These are phyloP conservation scores for Fusarium continuum DNA, from an alignment of 2,329 filamentous ascomycete species.

Conservation along the genomic window DNA sequence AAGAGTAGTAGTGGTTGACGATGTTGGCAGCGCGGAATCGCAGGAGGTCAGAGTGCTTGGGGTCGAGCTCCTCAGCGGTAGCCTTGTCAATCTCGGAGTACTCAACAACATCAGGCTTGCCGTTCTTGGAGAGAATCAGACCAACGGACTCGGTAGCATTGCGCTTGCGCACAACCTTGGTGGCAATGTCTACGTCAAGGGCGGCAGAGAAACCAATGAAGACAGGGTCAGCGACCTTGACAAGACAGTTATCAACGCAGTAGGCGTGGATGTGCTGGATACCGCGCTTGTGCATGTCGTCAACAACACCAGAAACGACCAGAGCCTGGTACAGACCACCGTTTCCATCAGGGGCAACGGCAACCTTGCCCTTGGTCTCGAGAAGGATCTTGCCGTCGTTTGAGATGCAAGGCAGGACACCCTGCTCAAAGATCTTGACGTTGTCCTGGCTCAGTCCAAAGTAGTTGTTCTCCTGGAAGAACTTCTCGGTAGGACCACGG, in stretches of 20 bases:
- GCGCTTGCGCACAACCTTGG: slow-evolving; percentile 99
- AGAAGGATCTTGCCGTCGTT: slow-evolving; percentile 98
- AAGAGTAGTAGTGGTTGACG: slow-evolving; percentile 99
- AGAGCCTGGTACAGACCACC: slow-evolving; percentile 96
- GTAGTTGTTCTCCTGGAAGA: slow-evolving; percentile 89
- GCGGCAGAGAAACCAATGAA: slow-evolving; percentile 94
- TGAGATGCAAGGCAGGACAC: slow-evolving; percentile 94
- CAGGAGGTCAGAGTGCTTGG: slow-evolving; percentile 80
- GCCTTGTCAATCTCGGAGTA: slow-evolving; percentile 95
- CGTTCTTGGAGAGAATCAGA: slow-evolving; percentile 93
- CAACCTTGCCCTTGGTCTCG: slow-evolving; percentile 88
- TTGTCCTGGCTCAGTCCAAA: slow-evolving; percentile 90
- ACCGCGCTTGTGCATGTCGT: slow-evolving; percentile 87
- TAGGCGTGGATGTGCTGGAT: slow-evolving; percentile 97
- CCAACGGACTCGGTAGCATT: slow-evolving; percentile 96
- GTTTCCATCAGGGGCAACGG: slow-evolving; percentile 96
- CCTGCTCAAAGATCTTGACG: slow-evolving; percentile 94
- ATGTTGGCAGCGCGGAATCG: slow-evolving; percentile 99
- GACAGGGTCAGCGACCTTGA: slow-evolving; percentile 94
- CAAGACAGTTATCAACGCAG: slow-evolving; percentile 99
- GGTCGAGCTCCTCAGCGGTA: slow-evolving; percentile 88
- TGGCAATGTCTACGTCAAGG: slow-evolving; percentile 92
- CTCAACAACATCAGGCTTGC: slow-evolving; percentile 95
- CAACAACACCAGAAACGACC: slow-evolving; percentile 79
- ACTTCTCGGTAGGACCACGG: slow-evolving; percentile 87